Evolutionary conservation across 441 rosid genomes (phyloP).

Genomic region (Geranium incanum): DNA sequence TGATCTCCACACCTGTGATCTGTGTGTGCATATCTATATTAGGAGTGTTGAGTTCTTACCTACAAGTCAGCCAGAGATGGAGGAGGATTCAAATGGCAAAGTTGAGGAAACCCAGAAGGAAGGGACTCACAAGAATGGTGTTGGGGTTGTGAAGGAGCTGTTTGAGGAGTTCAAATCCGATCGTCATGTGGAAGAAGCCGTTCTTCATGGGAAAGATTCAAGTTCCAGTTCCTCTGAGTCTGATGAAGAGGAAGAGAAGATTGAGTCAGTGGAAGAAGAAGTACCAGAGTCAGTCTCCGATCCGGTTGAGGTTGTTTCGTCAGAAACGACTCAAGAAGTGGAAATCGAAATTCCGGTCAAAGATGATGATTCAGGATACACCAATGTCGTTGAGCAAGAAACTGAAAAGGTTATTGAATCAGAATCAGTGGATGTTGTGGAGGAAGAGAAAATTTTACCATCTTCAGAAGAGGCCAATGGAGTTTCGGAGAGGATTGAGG

Average conservation of each 20-base stretch:
- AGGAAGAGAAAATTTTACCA: constrained; percentile 2
- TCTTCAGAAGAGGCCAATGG: neutral
- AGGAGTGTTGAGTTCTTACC: neutral
- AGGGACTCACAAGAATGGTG: constrained; percentile 17
- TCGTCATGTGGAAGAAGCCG: constrained; percentile 19
- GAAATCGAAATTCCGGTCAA: constrained; percentile 24
- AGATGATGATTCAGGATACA: constrained; percentile 7
- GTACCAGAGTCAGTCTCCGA: constrained; percentile 16
- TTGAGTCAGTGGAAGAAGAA: constrained; percentile 6
- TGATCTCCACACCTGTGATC: neutral
- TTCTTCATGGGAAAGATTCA: constrained; percentile 14
- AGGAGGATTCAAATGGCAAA: constrained; percentile 31
- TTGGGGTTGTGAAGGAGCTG: constrained; percentile 19
- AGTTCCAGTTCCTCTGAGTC: constrained; percentile 7
- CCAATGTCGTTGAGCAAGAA: constrained; percentile 15
- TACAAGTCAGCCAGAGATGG: constrained; percentile 23
- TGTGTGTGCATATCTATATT: neutral
- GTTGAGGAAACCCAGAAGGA: constrained; percentile 22
- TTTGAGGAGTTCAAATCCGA: constrained; percentile 14
- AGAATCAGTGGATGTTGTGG: constrained; percentile 22
- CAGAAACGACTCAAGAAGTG: constrained; percentile 11
- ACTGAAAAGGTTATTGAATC: neutral
- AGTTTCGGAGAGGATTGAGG: constrained; percentile 19
- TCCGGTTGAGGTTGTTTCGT: constrained; percentile 17
- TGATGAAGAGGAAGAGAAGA: constrained; percentile 24